These are phyloP conservation scores for Saprolegnia parasitica DNA, from an alignment of 352 stramenopile genomes.

Conservation along the genomic window DNA sequence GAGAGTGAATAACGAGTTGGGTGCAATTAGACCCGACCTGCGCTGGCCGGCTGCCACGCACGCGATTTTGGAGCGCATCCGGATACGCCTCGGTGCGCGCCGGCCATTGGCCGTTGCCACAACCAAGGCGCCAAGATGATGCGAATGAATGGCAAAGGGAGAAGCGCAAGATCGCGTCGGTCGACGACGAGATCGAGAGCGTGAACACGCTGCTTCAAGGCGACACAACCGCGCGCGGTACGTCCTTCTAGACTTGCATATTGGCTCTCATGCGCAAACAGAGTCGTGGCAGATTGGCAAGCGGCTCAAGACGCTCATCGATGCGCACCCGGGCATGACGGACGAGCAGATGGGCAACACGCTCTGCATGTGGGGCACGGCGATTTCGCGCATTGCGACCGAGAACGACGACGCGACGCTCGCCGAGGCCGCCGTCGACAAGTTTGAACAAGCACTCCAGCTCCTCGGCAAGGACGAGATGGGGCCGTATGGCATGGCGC, in stretches of 20 bases:
- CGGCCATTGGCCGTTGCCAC: not conserved
- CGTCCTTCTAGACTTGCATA: not conserved
- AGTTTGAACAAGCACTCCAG: constrained; percentile 55
- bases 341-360: constrained; percentile 59
- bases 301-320: constrained; percentile 72
- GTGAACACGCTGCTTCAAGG: constrained; percentile 59
- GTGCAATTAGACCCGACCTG: not conserved
- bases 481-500: constrained; percentile 66
- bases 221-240: constrained; percentile 32
- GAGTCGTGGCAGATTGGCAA: constrained; percentile 85
- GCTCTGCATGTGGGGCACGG: constrained; percentile 77
- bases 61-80: not conserved
- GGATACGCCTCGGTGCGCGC: not conserved
- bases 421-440: constrained; percentile 65
- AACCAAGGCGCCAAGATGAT: not conserved
- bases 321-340: constrained; percentile 47
- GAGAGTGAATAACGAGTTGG: not conserved
- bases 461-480: constrained; percentile 33
- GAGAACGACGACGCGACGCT: constrained; percentile 73
- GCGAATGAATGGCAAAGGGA: constrained; percentile 26
- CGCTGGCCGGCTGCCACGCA: not conserved
- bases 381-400: constrained; percentile 61
- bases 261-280: constrained; percentile 27
- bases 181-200: constrained; percentile 35
- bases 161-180: constrained; percentile 23